These are phyloP conservation scores for Lipomyces spencermartinsiae DNA, from an alignment of 805 yeast species.

Conservation along the genomic window DNA sequence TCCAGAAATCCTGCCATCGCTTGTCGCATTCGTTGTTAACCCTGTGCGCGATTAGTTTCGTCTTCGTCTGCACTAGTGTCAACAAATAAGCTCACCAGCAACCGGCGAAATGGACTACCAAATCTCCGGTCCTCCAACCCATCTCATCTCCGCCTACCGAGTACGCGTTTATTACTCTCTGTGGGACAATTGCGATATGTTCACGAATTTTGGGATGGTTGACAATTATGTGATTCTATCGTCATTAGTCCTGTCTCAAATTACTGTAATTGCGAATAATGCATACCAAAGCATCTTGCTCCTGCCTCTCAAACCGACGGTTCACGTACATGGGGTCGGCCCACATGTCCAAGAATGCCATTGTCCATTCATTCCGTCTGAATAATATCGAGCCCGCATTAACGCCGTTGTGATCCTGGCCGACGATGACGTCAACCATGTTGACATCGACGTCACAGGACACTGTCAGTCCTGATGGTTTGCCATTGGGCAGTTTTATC, in stretches of 20 bases:
- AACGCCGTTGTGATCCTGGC: constrained; percentile 89
- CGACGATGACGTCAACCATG: constrained; percentile 65
- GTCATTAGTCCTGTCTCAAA: neutral
- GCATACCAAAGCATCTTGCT: constrained; percentile 70
- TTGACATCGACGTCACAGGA: constrained; percentile 21
- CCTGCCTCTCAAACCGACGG: constrained; percentile 80
- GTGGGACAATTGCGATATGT: constrained; percentile 33
- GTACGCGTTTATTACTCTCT: constrained; percentile 35
- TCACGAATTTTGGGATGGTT: constrained; percentile 23
- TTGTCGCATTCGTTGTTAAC: constrained; percentile 30
- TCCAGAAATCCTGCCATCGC: constrained; percentile 34
- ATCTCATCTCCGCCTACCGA: constrained; percentile 25
- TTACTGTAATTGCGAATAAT: neutral
- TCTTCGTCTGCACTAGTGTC: neutral
- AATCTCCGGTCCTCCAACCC: constrained; percentile 36
- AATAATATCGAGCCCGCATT: constrained; percentile 80
- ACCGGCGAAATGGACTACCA: constrained; percentile 39
- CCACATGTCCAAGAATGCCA: constrained; percentile 74
- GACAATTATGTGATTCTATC: constrained; percentile 56
- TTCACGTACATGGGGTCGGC: constrained; percentile 81
- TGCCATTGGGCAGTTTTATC: constrained; percentile 28
- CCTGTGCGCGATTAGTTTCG: neutral
- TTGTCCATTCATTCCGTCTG: constrained; percentile 74
- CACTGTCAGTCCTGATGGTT: constrained; percentile 19
- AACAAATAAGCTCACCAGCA: constrained; percentile 28